Evolutionary conservation across 352 stramenopile genomes (phyloP).

Genomic region (Porosira glacialis): DNA sequence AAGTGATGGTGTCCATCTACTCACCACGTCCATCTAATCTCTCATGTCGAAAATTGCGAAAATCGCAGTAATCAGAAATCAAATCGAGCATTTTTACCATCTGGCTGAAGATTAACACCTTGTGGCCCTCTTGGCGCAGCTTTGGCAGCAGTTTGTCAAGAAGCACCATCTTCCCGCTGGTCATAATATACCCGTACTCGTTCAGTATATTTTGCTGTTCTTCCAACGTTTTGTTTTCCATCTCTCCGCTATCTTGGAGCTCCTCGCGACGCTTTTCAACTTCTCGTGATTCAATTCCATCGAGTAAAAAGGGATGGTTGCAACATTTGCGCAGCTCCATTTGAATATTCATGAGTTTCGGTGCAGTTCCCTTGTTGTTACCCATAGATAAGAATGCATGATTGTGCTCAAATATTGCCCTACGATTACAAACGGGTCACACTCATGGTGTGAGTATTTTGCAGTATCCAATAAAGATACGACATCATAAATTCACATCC

Average conservation of each 20-base stretch:
- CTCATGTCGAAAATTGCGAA: constrained; percentile 87
- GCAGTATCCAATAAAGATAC: no score
- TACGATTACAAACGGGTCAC: no score
- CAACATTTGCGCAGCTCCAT: constrained; percentile 99
- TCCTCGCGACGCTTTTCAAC: constrained; percentile 82
- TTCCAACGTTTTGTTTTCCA: constrained; percentile 76
- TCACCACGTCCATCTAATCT: constrained; percentile 84
- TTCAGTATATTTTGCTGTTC: constrained; percentile 78
- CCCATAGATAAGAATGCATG: constrained; percentile 85
- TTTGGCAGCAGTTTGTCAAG: constrained; percentile 98
- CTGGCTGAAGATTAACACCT: constrained; percentile 98
- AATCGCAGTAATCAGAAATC: constrained; percentile 83
- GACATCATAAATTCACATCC: no score
- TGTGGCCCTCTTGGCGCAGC: constrained; percentile 93
- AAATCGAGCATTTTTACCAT: constrained; percentile 99
- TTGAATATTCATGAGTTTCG: constrained; percentile 98
- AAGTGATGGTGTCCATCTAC: background rate
- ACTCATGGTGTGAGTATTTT: no score
- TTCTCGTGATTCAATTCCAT: constrained; percentile 96
- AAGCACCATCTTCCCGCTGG: constrained; percentile 94
- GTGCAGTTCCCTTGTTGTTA: constrained; percentile 57
- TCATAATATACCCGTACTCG: constrained; percentile 78
- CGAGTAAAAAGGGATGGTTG: constrained; percentile 98
- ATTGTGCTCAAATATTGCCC: constrained; percentile 99
- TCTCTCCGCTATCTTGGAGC: constrained; percentile 58